These are phyloP conservation scores for Cubamyces sp. DNA, from an alignment of 768 basidiomycete species.

Conservation along the genomic window DNA sequence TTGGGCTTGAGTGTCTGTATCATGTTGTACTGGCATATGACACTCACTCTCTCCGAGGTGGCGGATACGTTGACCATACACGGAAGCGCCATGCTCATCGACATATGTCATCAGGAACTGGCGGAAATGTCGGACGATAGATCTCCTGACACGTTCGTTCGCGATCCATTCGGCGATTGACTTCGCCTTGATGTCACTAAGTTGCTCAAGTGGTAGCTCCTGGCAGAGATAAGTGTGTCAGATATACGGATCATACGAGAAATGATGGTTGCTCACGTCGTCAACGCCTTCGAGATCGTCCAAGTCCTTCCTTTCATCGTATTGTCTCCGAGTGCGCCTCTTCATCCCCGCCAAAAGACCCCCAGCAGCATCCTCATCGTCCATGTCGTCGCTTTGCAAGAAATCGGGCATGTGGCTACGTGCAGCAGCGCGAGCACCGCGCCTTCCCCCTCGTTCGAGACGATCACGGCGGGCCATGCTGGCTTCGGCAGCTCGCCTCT, in stretches of 20 bases:
- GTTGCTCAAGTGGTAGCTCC: constrained; percentile 94
- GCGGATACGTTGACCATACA: constrained; percentile 93
- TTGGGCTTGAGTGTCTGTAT: constrained; percentile 7
- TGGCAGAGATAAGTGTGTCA: constrained; percentile 37
- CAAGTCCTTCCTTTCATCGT: constrained; percentile 88
- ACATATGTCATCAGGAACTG: constrained; percentile 96
- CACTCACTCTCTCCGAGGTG: constrained; percentile 90
- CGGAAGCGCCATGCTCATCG: constrained; percentile 88
- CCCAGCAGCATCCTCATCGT: constrained; percentile 65
- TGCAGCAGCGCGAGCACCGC: constrained; percentile 74
- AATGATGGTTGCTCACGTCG: constrained; percentile 60
- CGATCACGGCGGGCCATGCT: constrained; percentile 91
- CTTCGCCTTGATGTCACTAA: constrained; percentile 97
- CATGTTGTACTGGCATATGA: background rate
- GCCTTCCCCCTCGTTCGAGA: constrained; percentile 63
- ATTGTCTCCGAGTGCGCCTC: constrained; percentile 82
- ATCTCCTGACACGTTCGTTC: constrained; percentile 85
- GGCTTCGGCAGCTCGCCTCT: constrained; percentile 81
- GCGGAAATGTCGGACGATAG: constrained; percentile 91
- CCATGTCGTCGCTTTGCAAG: constrained; percentile 82
- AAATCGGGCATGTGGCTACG: constrained; percentile 87
- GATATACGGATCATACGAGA: background rate
- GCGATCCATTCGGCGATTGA: constrained; percentile 98
- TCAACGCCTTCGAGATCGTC: constrained; percentile 92
- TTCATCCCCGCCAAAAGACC: constrained; percentile 74